Evolutionary conservation across 805 yeast species (phyloP), one percentile per base, ranked within the genome.

Genomic region (Sugiyamaella chiloensis): DNA sequence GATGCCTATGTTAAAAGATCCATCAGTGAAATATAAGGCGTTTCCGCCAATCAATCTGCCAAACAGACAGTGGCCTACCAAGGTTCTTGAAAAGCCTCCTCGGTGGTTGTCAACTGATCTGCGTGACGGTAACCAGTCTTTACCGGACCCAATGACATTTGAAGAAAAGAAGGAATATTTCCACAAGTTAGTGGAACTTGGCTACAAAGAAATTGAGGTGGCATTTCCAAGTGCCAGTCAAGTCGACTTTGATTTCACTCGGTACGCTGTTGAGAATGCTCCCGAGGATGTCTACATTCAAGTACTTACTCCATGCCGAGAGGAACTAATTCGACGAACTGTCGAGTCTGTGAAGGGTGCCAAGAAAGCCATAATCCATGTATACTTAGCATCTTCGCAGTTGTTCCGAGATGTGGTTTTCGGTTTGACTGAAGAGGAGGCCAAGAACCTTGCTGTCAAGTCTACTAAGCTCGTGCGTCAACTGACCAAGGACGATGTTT

Each of bases 111-210:
- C 90, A 17, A 85, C 95, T 2, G 95, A 86, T 60, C 72, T 85
- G 52, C 76, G 95, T 59, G 95, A 85, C 61, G 95, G 95, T 26
- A 85, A 85, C 66, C 93, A 85, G 68, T 81, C 90, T 4, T 73
- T 85, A 56, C 91, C 93, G 0, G 93, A 85, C 61, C 95, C 93
- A 46, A 85, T 85, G 95, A 73, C 84, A n/a, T 72, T 84, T 36
- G 81, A 71, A n/a, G 90, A 85, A 59, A 85, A 85, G 67, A 81
- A 81, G 60, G 77, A 72, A 46, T 85, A 82, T 66, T 84, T 85
- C 64, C 68, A 76, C 46, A 81, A 83, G 62, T 70, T 85, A 35
- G 75, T 85, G 12, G 85, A 82, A 23, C 66, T 85, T 34, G 95
- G 95, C 0, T 85, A 82, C 68, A 85, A 85, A 62, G 93, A 85